phyloP scores from a whole-genome alignment of 148 eudicot species.

The Simmondsia chinensis region DNA sequence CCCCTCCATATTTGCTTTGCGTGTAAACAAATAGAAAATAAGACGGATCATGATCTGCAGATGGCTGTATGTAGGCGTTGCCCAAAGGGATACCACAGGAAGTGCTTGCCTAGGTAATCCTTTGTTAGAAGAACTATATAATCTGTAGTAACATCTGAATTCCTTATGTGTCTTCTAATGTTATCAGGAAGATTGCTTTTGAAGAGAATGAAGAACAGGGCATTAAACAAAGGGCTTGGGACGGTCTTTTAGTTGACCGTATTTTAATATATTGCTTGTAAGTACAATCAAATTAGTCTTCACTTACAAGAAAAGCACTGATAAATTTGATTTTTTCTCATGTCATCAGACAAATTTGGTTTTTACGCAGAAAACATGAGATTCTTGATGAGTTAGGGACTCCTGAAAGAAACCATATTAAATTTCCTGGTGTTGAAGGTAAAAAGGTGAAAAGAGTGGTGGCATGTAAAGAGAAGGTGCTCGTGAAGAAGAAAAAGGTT shows the following conservation, averaged over 20 bases:
- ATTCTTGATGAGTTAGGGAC: conserved; percentile 52
- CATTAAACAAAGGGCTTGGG: conserved; percentile 72
- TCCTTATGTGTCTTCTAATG: conserved; percentile 4
- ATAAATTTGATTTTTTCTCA: neutral
- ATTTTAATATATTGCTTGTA: conserved; percentile 89
- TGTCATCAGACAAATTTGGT: conserved; percentile 1
- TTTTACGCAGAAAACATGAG: conserved; percentile 58
- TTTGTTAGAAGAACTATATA: neutral
- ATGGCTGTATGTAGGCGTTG: conserved; percentile 96
- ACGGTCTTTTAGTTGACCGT: conserved; percentile 60
- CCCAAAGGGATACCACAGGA: conserved; percentile 80
- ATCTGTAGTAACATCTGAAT: neutral
- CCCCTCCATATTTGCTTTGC: conserved; percentile 62
- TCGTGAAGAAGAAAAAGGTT: conserved; percentile 13
- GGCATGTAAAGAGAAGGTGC: conserved; percentile 10
- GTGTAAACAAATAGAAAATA: conserved; percentile 59
- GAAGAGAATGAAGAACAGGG: conserved; percentile 38
- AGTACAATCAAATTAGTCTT: conserved; percentile 17
- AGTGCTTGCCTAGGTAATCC: conserved; percentile 80
- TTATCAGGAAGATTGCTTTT: conserved; percentile 56
- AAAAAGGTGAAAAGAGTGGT: conserved; percentile 20
- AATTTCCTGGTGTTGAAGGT: conserved; percentile 33
- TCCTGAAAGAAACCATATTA: conserved; percentile 65
- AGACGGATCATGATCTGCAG: conserved; percentile 35
- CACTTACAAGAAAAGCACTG: too few relatives aligned